These are phyloP conservation scores for Dentipellis sp. DNA, from an alignment of 768 basidiomycete species.

Conservation along the genomic window DNA sequence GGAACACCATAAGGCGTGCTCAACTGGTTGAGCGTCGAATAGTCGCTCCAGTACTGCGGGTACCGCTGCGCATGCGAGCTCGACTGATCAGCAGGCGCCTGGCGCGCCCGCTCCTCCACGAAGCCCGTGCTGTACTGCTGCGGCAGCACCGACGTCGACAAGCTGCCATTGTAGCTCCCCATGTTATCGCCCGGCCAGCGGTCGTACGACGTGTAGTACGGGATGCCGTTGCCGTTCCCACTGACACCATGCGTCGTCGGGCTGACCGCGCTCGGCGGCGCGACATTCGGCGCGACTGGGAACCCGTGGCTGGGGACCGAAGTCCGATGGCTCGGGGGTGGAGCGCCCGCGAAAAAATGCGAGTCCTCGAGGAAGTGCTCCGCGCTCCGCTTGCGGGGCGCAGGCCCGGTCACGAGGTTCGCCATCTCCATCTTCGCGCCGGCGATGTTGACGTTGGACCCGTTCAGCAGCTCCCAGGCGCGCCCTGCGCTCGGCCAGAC, in stretches of 20 bases:
- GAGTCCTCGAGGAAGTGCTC: conserved; percentile 29
- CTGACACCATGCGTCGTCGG: conserved; percentile 5
- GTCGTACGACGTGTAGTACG: conserved; percentile 30
- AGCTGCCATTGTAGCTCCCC: conserved; percentile 29
- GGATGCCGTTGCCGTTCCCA: not conserved
- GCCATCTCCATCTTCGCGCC: conserved; percentile 5
- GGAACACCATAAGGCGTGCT: conserved; percentile 22
- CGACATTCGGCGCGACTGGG: conserved; percentile 6
- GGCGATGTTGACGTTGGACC: conserved; percentile 36
- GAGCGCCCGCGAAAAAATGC: not conserved
- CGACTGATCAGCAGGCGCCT: conserved; percentile 7
- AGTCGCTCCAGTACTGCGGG: conserved; percentile 29
- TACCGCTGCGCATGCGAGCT: conserved; percentile 18
- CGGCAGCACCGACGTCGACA: conserved; percentile 68
- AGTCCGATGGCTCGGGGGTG: not conserved
- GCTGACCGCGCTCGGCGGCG: conserved; percentile 12
- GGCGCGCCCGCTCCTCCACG: conserved; percentile 34
- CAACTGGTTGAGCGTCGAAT: conserved; percentile 23
- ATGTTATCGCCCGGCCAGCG: conserved; percentile 32
- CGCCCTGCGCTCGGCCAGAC: conserved; percentile 74
- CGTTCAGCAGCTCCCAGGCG: conserved; percentile 62
- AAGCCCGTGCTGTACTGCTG: conserved; percentile 71
- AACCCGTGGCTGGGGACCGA: not conserved
- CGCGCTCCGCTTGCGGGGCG: conserved; percentile 51
- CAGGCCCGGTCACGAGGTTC: conserved; percentile 11